Evolutionary conservation across 192 early-diverging fungal species (phyloP).

Genomic region (Cetraspora pellucida): DNA sequence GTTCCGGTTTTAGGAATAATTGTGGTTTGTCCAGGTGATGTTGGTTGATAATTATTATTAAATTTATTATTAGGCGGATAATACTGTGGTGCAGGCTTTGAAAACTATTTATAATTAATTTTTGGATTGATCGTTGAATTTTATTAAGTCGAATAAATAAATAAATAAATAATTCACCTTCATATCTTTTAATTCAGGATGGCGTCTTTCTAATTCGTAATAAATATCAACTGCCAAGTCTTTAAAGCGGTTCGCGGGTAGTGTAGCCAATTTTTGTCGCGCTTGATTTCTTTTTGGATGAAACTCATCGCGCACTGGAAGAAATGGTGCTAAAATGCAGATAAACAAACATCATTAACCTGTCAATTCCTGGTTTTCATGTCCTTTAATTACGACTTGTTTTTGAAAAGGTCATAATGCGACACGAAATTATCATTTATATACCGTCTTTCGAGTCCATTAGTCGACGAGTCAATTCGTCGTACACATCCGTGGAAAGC

Average conservation of each 20-base stretch:
- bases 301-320: conserved; percentile 83
- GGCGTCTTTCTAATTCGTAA: conserved; percentile 69
- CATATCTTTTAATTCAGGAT: conserved; percentile 52
- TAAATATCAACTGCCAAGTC: conserved; percentile 91
- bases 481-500: conserved; percentile 92
- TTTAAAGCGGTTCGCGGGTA: conserved; percentile 83
- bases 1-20: conserved; percentile 28
- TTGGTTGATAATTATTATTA: background rate
- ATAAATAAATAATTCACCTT: conserved; percentile 34
- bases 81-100: background rate
- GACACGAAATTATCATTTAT: background rate
- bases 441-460: conserved; percentile 62
- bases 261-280: conserved; percentile 91
- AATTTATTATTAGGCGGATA: background rate
- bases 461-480: conserved; percentile 81
- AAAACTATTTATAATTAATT: background rate
- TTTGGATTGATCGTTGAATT: too few relatives aligned
- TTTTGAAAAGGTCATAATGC: too few relatives aligned
- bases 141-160: background rate
- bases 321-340: conserved; percentile 65
- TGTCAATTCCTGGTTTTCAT: background rate
- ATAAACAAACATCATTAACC: background rate
- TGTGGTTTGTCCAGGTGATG: conserved; percentile 6
- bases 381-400: too few relatives aligned
- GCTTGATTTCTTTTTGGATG: conserved; percentile 97